Evolutionary conservation across 306 rosid genomes (phyloP).

Genomic region (Albizia julibrissin): DNA sequence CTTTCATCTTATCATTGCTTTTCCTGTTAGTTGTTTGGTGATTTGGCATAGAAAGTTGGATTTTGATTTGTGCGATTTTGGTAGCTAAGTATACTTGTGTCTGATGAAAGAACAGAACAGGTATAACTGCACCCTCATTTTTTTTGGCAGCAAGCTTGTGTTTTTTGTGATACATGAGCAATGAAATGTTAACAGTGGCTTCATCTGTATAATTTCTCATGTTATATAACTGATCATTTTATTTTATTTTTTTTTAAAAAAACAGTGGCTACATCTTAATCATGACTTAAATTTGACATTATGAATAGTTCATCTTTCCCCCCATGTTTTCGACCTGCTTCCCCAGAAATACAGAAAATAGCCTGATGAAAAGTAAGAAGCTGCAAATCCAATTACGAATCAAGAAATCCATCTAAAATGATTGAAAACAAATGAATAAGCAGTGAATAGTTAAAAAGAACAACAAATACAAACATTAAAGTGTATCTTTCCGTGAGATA

Average conservation of each 20-base stretch:
- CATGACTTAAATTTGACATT: constrained; percentile 14
- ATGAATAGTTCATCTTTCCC: not conserved
- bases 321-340: not conserved
- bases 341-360: not conserved
- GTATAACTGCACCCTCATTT: constrained; percentile 21
- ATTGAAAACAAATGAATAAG: not conserved
- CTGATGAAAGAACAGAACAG: constrained; percentile 19
- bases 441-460: not conserved
- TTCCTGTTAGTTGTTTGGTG: constrained; percentile 55
- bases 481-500: constrained; percentile 4
- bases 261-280: not conserved
- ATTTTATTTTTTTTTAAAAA: too few species aligned
- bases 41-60: constrained; percentile 30
- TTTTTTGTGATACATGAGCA: constrained; percentile 20
- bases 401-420: not conserved
- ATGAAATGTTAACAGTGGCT: constrained; percentile 29
- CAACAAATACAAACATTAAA: not conserved
- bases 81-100: constrained; percentile 30
- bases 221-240: too few species aligned
- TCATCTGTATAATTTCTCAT: not conserved
- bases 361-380: not conserved
- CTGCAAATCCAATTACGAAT: not conserved
- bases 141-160: constrained; percentile 27
- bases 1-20: constrained; percentile 45
- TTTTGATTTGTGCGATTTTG: constrained; percentile 41